Base-by-base conservation (phyloP, 2,329 filamentous ascomycete genomes). In the Paecilomyces niveus region DNA sequence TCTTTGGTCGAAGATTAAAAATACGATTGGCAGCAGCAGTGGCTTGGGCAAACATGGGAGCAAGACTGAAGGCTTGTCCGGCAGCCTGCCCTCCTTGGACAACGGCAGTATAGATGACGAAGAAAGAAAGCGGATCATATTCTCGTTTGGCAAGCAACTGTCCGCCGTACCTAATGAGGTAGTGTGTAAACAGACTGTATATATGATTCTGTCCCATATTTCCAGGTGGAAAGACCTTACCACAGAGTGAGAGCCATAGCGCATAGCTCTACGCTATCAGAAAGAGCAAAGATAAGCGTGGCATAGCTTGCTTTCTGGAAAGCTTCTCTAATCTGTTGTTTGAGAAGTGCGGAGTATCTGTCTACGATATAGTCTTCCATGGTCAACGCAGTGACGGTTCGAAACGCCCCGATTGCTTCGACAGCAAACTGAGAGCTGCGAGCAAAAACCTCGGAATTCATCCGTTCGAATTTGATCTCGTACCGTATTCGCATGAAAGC, bases 371-470 rank as follows among this genome's bases (percentile, higher is more conserved):
- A 76, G 58, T 85, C 80, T 68, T 92, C 89, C 67, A 92, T 82
- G 0, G 86, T 89, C 18, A 92, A 77, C 0, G 87, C 82, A 0
- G 86, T 77, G 4, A 92, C 89, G 0, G 89, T 92, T 9, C 89
- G 81, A 70, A 90, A 89, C 0, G 88, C 88, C 1, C 85, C 82
- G 49, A 92, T 89, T 3, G 88, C 83, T 69, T 92, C 89, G 1
- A 87, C 83, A 0, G 87, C 89, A 64, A 91, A 90, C 65, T 89
- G 84, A 21, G 88, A 89, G 65, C 86, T 90, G 63, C 88, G 84
- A 15, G 83, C 80, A 63, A 90, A 91, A 0, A 90, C 85, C 10
- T 80, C 80, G 0, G 83, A 81, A 63, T 88, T 89, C 79, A 89
- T 83, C 64, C 83, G 80, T 61, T 89, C 86, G 59, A 90, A 89